Evolutionary conservation across 768 basidiomycete species (phyloP).

Genomic region (Rhizopogon sp.): DNA sequence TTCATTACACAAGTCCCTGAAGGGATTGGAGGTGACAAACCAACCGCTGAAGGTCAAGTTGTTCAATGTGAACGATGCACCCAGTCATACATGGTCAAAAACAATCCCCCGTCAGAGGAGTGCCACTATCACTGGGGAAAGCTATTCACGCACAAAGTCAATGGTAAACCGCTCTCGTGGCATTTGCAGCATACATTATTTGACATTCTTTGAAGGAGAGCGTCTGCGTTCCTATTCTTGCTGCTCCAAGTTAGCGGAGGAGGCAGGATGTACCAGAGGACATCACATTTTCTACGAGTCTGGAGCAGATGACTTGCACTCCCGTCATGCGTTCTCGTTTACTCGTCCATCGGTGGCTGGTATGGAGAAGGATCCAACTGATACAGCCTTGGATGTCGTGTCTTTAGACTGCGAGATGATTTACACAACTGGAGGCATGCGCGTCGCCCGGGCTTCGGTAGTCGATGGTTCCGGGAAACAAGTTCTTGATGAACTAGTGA

Average conservation of each 20-base stretch:
- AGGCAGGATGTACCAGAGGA: slow-evolving; percentile 70
- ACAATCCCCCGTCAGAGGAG: slow-evolving; percentile 47
- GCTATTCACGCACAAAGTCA: slow-evolving; percentile 51
- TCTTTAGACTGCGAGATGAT: slow-evolving; percentile 98
- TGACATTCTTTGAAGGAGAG: slow-evolving; percentile 44
- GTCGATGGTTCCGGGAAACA: slow-evolving; percentile 70
- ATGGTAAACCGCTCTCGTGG: slow-evolving; percentile 39
- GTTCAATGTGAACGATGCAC: slow-evolving; percentile 78
- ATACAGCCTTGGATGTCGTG: slow-evolving; percentile 63
- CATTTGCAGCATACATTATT: neutral
- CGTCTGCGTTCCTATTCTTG: slow-evolving; percentile 70
- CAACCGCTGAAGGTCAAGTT: slow-evolving; percentile 56
- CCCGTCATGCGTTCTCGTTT: slow-evolving; percentile 68
- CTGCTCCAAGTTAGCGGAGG: slow-evolving; percentile 58
- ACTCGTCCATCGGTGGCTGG: slow-evolving; percentile 21
- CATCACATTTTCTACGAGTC: slow-evolving; percentile 91
- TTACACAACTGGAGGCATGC: slow-evolving; percentile 89
- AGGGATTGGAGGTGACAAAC: slow-evolving; percentile 57
- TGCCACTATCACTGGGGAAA: slow-evolving; percentile 87
- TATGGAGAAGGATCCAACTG: slow-evolving; percentile 5
- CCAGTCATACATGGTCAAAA: slow-evolving; percentile 63
- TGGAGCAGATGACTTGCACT: slow-evolving; percentile 58
- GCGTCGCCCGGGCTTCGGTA: slow-evolving; percentile 86
- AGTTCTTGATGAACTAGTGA: slow-evolving; percentile 79
- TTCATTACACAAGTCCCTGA: slow-evolving; percentile 68